These are phyloP conservation scores for Albatrellus ellisii DNA, from an alignment of 768 basidiomycete species.

Conservation along the genomic window DNA sequence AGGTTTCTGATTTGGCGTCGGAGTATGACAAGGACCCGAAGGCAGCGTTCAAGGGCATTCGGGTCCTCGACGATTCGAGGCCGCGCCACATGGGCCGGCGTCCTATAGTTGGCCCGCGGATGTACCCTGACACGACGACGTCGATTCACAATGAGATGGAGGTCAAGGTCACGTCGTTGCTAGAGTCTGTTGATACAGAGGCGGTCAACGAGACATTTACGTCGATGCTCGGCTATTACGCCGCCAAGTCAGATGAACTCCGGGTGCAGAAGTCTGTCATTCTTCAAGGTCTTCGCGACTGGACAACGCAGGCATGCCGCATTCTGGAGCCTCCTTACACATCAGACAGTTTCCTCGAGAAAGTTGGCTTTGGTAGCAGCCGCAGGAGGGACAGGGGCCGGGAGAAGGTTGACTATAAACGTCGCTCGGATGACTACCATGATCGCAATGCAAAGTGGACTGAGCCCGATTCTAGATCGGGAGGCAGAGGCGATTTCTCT, in stretches of 20 bases:
- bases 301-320: conserved; percentile 10
- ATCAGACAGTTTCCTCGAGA: conserved; percentile 7
- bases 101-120: conserved; percentile 4
- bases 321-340: conserved; percentile 6
- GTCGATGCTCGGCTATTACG: conserved; percentile 12
- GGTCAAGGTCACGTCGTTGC: conserved; percentile 7
- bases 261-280: conserved; percentile 4
- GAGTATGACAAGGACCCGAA: conserved; percentile 32
- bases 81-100: conserved; percentile 1
- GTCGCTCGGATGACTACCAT: too few species aligned
- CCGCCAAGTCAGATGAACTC: conserved; percentile 1
- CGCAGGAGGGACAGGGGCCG: background rate
- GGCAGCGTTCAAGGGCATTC: conserved; percentile 18
- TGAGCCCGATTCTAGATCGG: too few species aligned
- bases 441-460: too few species aligned
- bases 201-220: conserved; percentile 10
- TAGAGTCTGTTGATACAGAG: conserved; percentile 7
- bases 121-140: conserved; percentile 11
- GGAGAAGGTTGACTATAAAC: background rate
- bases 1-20: conserved; percentile 34
- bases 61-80: background rate
- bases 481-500: conserved; percentile 3
- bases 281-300: conserved; percentile 7
- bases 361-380: conserved; percentile 2
- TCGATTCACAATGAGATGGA: conserved; percentile 6